Percentiles rank a stretch among this genome's conserved stretches.
Evolutionary conservation across 768 basidiomycete genomes (phyloP).

Genomic region (Candolleomyces efflorescens): DNA sequence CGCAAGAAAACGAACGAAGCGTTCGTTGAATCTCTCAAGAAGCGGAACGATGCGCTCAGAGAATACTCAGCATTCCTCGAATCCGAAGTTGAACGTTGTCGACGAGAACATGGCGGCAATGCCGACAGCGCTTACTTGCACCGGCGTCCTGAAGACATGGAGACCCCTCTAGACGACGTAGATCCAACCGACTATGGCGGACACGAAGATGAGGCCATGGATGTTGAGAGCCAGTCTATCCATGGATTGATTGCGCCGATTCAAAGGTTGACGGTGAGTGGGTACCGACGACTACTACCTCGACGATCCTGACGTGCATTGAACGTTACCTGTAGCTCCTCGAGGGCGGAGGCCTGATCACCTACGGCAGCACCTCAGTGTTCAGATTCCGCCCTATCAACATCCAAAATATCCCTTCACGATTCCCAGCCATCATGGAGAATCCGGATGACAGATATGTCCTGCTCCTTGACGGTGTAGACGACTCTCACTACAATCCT

Average conservation of each 20-base stretch:
- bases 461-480: slow-evolving; percentile 36
- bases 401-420: slow-evolving; percentile 20
- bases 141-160: neutral
- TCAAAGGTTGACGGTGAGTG: slow-evolving; percentile 33
- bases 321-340: slow-evolving; percentile 12
- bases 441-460: slow-evolving; percentile 36
- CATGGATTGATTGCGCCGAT: slow-evolving; percentile 37
- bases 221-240: slow-evolving; percentile 15
- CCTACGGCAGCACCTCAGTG: slow-evolving; percentile 39
- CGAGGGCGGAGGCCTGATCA: slow-evolving; percentile 32
- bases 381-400: slow-evolving; percentile 34
- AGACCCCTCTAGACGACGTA: slow-evolving; percentile 7
- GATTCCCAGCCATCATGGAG: slow-evolving; percentile 35
- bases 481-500: slow-evolving; percentile 36
- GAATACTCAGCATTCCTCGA: slow-evolving; percentile 39
- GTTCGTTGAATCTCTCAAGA: slow-evolving; percentile 41
- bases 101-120: slow-evolving; percentile 28
- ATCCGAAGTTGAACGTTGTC: slow-evolving; percentile 38
- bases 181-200: slow-evolving; percentile 7
- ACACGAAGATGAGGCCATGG: slow-evolving; percentile 8
- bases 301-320: neutral
- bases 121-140: neutral
- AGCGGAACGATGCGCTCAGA: slow-evolving; percentile 34
- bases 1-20: slow-evolving; percentile 41
- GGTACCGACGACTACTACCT: neutral